A percentile compares a stretch with the other conserved stretches of the same genome.
Conservation (phyloP, 169 alveolate species). For the Plasmodium falciparum region DNA sequence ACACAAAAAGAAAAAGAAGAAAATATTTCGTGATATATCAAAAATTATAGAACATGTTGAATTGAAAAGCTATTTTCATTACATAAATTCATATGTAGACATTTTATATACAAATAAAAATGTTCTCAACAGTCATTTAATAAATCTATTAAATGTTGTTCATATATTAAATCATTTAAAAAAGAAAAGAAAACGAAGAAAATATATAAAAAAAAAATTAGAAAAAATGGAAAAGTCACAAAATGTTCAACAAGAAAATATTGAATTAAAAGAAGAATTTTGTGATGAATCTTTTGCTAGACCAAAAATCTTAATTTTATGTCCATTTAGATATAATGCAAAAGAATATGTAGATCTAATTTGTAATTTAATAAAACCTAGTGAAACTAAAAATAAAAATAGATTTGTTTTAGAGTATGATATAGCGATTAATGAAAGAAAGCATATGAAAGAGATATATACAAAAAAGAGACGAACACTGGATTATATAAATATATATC, state of each 20-base stretch:
- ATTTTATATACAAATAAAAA: slow-evolving; percentile 68
- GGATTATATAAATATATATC: slow-evolving; percentile 81
- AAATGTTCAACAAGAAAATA: slow-evolving; percentile 30
- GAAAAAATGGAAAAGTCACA: slow-evolving; percentile 56
- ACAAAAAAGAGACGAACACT: slow-evolving; percentile 78
- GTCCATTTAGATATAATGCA: slow-evolving; percentile 77
- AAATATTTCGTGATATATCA: slow-evolving; percentile 4
- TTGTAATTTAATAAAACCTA: slow-evolving; percentile 54
- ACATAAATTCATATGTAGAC: slow-evolving; percentile 78
- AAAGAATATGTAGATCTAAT: slow-evolving; percentile 76
- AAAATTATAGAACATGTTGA: slow-evolving; percentile 28
- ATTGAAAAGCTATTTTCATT: slow-evolving; percentile 74
- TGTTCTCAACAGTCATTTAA: slow-evolving; percentile 49
- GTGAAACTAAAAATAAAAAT: slow-evolving; percentile 76
- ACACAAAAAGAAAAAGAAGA: not conserved
- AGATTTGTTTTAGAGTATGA: slow-evolving; percentile 83
- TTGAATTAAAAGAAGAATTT: slow-evolving; percentile 50
- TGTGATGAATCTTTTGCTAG: slow-evolving; percentile 81
- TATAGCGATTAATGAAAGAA: slow-evolving; percentile 77
- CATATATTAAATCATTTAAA: slow-evolving; percentile 59
- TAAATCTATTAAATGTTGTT: slow-evolving; percentile 27
- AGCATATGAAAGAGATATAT: slow-evolving; percentile 74
- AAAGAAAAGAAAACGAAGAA: slow-evolving; percentile 54
- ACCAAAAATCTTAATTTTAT: slow-evolving; percentile 78
- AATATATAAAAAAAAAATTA: slow-evolving; percentile 56